Evolutionary conservation across 768 basidiomycete species (phyloP).

Genomic region (Russula earlei): DNA sequence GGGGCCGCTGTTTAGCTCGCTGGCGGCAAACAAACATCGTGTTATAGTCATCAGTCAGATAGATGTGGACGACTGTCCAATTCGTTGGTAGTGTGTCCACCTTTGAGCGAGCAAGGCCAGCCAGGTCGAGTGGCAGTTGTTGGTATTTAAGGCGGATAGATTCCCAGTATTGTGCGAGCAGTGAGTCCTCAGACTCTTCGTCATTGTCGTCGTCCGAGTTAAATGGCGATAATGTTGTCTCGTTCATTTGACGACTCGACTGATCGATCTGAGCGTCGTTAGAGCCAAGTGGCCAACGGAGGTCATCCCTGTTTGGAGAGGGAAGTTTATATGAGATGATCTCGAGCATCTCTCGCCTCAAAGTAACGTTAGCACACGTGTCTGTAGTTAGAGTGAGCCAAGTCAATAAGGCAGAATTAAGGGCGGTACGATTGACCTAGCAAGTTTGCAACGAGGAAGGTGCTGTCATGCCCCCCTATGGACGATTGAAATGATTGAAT

Average conservation of each 20-base stretch:
- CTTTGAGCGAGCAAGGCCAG: slow-evolving; percentile 34
- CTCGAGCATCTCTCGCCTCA: slow-evolving; percentile 82
- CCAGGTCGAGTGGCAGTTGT: slow-evolving; percentile 32
- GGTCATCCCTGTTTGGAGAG: slow-evolving; percentile 44
- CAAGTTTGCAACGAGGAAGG: slow-evolving; percentile 50
- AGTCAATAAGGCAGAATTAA: background rate
- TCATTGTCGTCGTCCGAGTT: slow-evolving; percentile 32
- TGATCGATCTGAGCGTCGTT: slow-evolving; percentile 35
- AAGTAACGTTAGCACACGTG: slow-evolving; percentile 61
- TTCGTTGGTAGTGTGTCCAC: slow-evolving; percentile 48
- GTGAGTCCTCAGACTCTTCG: slow-evolving; percentile 22
- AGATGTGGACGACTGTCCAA: slow-evolving; percentile 83
- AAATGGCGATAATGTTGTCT: slow-evolving; percentile 22
- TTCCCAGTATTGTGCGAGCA: slow-evolving; percentile 55
- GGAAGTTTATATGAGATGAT: slow-evolving; percentile 65
- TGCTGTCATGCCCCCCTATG: slow-evolving; percentile 48
- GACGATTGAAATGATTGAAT: slow-evolving; percentile 73
- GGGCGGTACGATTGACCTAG: slow-evolving; percentile 37
- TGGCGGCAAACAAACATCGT: slow-evolving; percentile 81
- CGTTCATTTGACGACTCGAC: slow-evolving; percentile 17
- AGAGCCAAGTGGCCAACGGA: slow-evolving; percentile 59
- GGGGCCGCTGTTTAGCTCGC: slow-evolving; percentile 46
- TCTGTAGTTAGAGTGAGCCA: slow-evolving; percentile 37
- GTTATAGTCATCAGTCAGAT: slow-evolving; percentile 71
- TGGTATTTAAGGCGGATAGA: slow-evolving; percentile 47